These are phyloP conservation scores for Knufia petricola DNA, from an alignment of 2,329 filamentous ascomycete species.

Conservation along the genomic window DNA sequence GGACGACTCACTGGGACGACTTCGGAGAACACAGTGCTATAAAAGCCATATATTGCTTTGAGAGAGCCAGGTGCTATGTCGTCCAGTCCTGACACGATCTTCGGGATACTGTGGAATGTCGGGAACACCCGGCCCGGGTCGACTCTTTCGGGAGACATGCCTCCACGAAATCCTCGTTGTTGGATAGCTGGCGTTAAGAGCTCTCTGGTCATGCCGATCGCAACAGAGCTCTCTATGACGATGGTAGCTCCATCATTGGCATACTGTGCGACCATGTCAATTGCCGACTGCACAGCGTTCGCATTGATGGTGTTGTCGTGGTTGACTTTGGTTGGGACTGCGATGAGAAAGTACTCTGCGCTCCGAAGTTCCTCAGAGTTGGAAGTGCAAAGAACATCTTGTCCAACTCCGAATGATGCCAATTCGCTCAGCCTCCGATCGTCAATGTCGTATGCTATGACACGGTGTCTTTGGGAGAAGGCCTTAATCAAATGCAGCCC, in stretches of 20 bases:
- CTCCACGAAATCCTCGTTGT: slow-evolving; percentile 11
- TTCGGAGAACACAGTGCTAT: slow-evolving; percentile 12
- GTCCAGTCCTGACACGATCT: slow-evolving; percentile 16
- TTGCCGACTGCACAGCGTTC: slow-evolving; percentile 11
- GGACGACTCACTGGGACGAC: slow-evolving; percentile 14
- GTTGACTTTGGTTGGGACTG: slow-evolving; percentile 15
- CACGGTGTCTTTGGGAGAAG: not conserved
- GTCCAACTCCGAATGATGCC: not conserved
- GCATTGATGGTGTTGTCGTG: slow-evolving; percentile 13
- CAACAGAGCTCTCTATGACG: slow-evolving; percentile 18
- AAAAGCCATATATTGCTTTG: slow-evolving; percentile 11
- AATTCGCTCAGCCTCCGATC: not conserved
- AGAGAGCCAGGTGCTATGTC: slow-evolving; percentile 11
- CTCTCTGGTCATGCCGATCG: slow-evolving; percentile 16
- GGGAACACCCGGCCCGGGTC: slow-evolving; percentile 15
- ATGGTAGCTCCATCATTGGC: slow-evolving; percentile 13
- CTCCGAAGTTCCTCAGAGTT: not conserved
- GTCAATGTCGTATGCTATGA: not conserved
- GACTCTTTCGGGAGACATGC: slow-evolving; percentile 19
- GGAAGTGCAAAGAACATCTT: not conserved
- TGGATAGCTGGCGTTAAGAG: slow-evolving; percentile 5
- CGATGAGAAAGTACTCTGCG: slow-evolving; percentile 14
- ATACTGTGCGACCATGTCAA: slow-evolving; percentile 12
- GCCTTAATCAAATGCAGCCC: not conserved
- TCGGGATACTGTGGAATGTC: slow-evolving; percentile 14